phyloP scores from a whole-genome alignment of 768 basidiomycete genomes.

The Gyrodon lividus region DNA sequence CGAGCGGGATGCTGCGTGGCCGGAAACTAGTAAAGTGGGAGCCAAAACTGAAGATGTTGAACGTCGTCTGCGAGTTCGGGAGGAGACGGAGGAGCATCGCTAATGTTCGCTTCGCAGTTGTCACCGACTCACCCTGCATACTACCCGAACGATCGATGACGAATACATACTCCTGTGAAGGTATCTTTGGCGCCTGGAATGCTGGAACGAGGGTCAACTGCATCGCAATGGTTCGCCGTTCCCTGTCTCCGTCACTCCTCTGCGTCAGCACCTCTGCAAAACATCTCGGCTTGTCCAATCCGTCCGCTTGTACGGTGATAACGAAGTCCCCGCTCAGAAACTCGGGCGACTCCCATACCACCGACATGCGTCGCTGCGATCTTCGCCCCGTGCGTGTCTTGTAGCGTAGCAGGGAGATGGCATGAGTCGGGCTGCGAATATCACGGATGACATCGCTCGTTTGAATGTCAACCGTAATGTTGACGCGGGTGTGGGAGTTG shows the following conservation, averaged over 20 bases:
- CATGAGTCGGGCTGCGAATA: constrained; percentile 47
- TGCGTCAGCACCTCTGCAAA: constrained; percentile 47
- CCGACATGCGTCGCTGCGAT: constrained; percentile 42
- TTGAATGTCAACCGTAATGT: constrained; percentile 46
- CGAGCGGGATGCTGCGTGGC: constrained; percentile 33
- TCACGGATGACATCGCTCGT: constrained; percentile 43
- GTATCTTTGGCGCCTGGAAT: constrained; percentile 41
- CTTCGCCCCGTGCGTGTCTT: constrained; percentile 32
- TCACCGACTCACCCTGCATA: constrained; percentile 44
- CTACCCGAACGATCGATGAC: constrained; percentile 59
- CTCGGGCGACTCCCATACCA: constrained; percentile 37
- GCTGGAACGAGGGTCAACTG: constrained; percentile 57
- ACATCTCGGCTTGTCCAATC: constrained; percentile 53
- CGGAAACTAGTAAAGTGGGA: constrained; percentile 31
- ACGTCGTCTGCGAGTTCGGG: constrained; percentile 39
- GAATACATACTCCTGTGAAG: constrained; percentile 57
- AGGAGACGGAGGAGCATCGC: constrained; percentile 48
- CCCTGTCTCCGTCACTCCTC: constrained; percentile 1
- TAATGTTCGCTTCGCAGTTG: constrained; percentile 48
- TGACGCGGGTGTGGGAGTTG: constrained; percentile 34
- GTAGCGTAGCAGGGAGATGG: constrained; percentile 34
- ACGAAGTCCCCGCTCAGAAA: constrained; percentile 53
- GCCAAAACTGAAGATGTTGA: constrained; percentile 65
- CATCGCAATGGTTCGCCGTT: constrained; percentile 42
- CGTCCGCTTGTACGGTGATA: constrained; percentile 46